Base-by-base conservation (phyloP, 2,329 filamentous ascomycete species). In the Eutypa lata region DNA sequence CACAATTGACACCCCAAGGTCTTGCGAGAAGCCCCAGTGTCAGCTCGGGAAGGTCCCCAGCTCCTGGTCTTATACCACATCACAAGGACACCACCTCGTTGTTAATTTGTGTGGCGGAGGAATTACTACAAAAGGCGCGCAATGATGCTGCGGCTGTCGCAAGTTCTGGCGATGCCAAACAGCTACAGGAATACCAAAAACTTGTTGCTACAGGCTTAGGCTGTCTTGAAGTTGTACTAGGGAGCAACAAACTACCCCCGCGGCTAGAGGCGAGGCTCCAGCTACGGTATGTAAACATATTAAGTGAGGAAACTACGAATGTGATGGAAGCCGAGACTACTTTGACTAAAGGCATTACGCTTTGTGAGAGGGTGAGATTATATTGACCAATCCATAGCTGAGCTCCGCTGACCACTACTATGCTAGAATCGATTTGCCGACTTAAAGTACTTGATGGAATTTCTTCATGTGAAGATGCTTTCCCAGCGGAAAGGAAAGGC, bases 291-390 rank as follows among this genome's bases (percentile, higher is more conserved):
- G 88, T 88, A 2, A 83, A 81, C 33, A 73, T 92, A 7, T 69
- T 93, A 22, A 80, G 84, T 37, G 85, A 90, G 57, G 89, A 93
- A 71, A 92, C 89, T 2, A 86, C 89, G 33, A 91, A 91, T 57
- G 73, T 84, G 11, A 84, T 84, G 73, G 84, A 90, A 60, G 86
- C 87, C 1, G 89, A 92, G 68, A 87, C 84, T 13, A 77, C 85
- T 3, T 69, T 93, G 52, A 86, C 81, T 40, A 90, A 89, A 68
- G 88, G 87, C 7, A 85, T 89, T 51, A 80, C 82, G 2, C 73
- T 89, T 2, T 89, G 86, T 61, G 85, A 88, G 55, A 83, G 86
- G 71, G 82, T 84, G 69, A 53, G 57, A 64, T 53, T 45, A 31
- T 26, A 46, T 16, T 11, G 19, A 44, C 22, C 47, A 14, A 44